Percentiles rank a stretch among this genome's conserved stretches.
These are phyloP conservation scores for Magnusiomyces tetraspermus DNA, from an alignment of 1,139 yeast species.

Conservation along the genomic window DNA sequence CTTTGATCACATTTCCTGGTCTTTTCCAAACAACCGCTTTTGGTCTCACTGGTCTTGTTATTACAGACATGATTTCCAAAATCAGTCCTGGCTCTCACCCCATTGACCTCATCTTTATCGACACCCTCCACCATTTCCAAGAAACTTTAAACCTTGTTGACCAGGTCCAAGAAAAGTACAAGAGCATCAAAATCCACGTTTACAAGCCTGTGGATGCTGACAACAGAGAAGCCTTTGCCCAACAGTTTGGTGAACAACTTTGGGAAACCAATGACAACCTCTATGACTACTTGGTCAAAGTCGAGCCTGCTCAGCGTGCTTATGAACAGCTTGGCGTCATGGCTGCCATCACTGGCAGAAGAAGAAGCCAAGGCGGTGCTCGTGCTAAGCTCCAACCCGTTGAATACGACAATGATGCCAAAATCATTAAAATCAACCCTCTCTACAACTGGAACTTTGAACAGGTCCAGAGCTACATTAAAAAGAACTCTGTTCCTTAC, in stretches of 20 bases:
- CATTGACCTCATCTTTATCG: slow-evolving; percentile 74
- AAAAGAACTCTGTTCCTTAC: slow-evolving; percentile 67
- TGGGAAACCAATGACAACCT: slow-evolving; percentile 79
- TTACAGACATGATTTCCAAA: slow-evolving; percentile 73
- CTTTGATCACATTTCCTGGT: slow-evolving; percentile 68
- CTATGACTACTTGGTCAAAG: slow-evolving; percentile 83
- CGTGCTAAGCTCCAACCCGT: slow-evolving; percentile 65
- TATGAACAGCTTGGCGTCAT: slow-evolving; percentile 59
- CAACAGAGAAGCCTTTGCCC: slow-evolving; percentile 56
- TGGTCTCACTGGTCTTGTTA: slow-evolving; percentile 86
- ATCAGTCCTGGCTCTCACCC: slow-evolving; percentile 35
- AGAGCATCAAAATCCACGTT: slow-evolving; percentile 44
- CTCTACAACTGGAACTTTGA: slow-evolving; percentile 73
- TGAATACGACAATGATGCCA: slow-evolving; percentile 61
- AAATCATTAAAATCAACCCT: slow-evolving; percentile 80
- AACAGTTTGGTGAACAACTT: slow-evolving; percentile 58
- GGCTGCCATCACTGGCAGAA: slow-evolving; percentile 88
- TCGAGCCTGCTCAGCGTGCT: slow-evolving; percentile 86
- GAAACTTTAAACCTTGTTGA: slow-evolving; percentile 77
- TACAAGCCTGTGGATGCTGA: slow-evolving; percentile 54
- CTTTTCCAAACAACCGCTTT: slow-evolving; percentile 89
- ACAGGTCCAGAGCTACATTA: slow-evolving; percentile 62
- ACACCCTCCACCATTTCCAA: slow-evolving; percentile 86
- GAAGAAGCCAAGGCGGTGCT: slow-evolving; percentile 84
- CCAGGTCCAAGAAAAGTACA: slow-evolving; percentile 48